Conservation (phyloP, 805 yeast genomes). For the Kregervanrija delftensis region DNA sequence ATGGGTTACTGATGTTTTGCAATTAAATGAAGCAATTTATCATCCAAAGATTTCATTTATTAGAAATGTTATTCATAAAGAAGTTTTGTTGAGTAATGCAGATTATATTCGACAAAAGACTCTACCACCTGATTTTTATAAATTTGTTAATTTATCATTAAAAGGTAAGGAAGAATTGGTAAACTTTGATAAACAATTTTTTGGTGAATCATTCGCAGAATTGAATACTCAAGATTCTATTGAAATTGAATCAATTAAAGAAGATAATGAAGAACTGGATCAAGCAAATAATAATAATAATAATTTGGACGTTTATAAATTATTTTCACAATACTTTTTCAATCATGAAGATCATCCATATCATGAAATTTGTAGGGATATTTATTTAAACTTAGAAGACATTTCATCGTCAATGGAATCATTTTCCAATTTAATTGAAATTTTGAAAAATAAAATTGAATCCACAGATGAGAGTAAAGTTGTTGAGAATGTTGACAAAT, state of each 20-base stretch:
- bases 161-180: conserved; percentile 29
- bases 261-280: conserved; percentile 13
- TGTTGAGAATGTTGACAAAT: conserved; percentile 26
- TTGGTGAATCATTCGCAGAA: conserved; percentile 25
- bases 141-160: conserved; percentile 39
- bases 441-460: conserved; percentile 17
- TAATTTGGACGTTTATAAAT: conserved; percentile 24
- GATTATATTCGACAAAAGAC: conserved; percentile 59
- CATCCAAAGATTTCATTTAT: conserved; percentile 75
- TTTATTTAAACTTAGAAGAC: conserved; percentile 28
- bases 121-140: conserved; percentile 52
- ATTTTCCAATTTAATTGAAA: conserved; percentile 20
- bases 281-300: conserved; percentile 18
- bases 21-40: conserved; percentile 36
- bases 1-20: conserved; percentile 60
- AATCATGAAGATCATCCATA: conserved; percentile 28
- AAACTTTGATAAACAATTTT: conserved; percentile 30
- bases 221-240: conserved; percentile 9
- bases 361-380: conserved; percentile 26
- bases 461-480: conserved; percentile 8
- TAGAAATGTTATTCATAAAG: conserved; percentile 74
- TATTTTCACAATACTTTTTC: conserved; percentile 28
- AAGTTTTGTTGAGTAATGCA: conserved; percentile 73
- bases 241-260: conserved; percentile 11
- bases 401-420: conserved; percentile 21